These are phyloP conservation scores for Trichopus zeylanicus DNA, from an alignment of 116 monocot species.

Conservation along the genomic window DNA sequence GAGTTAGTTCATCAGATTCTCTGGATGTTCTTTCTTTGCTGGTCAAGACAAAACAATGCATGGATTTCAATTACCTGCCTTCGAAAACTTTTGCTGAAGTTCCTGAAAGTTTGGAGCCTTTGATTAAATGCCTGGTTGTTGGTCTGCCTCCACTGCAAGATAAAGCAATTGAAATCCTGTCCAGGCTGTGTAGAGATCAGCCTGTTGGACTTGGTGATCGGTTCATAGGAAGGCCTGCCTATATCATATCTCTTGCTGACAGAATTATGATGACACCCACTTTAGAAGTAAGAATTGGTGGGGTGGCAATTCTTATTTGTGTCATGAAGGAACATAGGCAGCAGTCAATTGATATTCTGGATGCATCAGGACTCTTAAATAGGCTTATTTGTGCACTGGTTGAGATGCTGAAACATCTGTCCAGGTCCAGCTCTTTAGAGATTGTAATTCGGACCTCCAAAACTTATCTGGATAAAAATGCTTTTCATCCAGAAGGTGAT, in stretches of 20 bases:
- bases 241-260: slow-evolving; percentile 43
- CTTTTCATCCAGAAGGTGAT: slow-evolving; percentile 21
- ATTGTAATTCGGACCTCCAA: slow-evolving; percentile 18
- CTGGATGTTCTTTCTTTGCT: slow-evolving; percentile 48
- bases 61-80: slow-evolving; percentile 24
- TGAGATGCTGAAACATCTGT: slow-evolving; percentile 47
- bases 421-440: slow-evolving; percentile 20
- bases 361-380: slow-evolving; percentile 35
- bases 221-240: slow-evolving; percentile 29
- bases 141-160: slow-evolving; percentile 56
- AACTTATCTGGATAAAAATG: slow-evolving; percentile 30
- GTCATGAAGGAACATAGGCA: slow-evolving; percentile 42
- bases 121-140: slow-evolving; percentile 40
- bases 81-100: slow-evolving; percentile 44
- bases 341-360: slow-evolving; percentile 31
- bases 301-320: slow-evolving; percentile 45
- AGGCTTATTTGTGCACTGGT: slow-evolving; percentile 41
- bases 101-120: slow-evolving; percentile 35
- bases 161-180: slow-evolving; percentile 64
- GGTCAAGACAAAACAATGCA: slow-evolving; percentile 37
- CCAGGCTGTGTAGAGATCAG: slow-evolving; percentile 50
- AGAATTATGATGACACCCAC: slow-evolving; percentile 38
- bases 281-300: slow-evolving; percentile 51
- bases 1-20: slow-evolving; percentile 31
- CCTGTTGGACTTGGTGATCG: slow-evolving; percentile 36